Conservation (phyloP, 2,329 filamentous ascomycete genomes). For the Fusarium virguliforme region DNA sequence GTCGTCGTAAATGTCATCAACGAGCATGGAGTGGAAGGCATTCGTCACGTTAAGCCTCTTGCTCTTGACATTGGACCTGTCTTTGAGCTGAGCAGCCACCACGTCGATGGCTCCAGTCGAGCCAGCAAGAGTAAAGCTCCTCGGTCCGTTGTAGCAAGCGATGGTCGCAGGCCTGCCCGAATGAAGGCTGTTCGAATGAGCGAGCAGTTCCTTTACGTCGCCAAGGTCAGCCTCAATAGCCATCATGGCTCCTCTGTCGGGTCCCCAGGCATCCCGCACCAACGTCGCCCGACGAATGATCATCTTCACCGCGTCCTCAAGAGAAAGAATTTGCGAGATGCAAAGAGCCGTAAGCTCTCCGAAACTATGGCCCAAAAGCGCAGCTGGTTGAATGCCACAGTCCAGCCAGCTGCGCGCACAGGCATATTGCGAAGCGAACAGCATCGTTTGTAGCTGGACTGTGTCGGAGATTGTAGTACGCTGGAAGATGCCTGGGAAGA, state of each 20-base stretch:
- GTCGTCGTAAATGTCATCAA: constrained; percentile 54
- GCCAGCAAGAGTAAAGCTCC: constrained; percentile 24
- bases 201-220: background rate
- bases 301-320: constrained; percentile 52
- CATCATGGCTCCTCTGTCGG: constrained; percentile 22
- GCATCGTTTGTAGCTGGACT: constrained; percentile 53
- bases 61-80: constrained; percentile 39
- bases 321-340: constrained; percentile 53
- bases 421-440: constrained; percentile 43
- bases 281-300: background rate
- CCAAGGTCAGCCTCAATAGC: constrained; percentile 18
- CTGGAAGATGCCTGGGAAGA: constrained; percentile 54
- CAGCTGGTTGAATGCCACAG: constrained; percentile 25
- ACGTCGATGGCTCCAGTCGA: constrained; percentile 5
- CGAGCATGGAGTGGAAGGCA: constrained; percentile 64
- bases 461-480: constrained; percentile 49
- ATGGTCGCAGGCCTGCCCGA: background rate
- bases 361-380: constrained; percentile 59
- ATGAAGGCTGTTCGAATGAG: background rate
- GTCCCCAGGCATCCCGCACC: constrained; percentile 12
- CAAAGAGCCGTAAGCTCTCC: constrained; percentile 61
- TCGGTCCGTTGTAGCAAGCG: constrained; percentile 22
- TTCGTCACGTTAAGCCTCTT: constrained; percentile 64
- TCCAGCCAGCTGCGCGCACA: constrained; percentile 45
- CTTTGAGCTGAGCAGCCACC: background rate